These are phyloP conservation scores for Aspergillus ruber DNA, from an alignment of 2,329 filamentous ascomycete species.

Conservation along the genomic window DNA sequence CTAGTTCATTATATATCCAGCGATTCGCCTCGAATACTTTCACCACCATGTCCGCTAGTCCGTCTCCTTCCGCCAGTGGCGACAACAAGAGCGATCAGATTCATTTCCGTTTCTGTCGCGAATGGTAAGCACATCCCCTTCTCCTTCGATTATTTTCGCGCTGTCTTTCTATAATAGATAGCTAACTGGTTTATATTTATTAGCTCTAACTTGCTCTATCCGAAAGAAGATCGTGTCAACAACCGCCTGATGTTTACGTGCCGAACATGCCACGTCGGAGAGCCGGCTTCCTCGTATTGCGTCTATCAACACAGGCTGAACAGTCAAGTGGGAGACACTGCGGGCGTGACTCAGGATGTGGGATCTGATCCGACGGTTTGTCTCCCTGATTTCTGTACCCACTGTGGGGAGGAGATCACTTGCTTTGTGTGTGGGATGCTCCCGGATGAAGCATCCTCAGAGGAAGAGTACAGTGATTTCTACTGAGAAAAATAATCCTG, in stretches of 20 bases:
- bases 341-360: constrained; percentile 95
- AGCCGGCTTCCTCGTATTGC: constrained; percentile 78
- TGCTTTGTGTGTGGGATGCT: constrained; percentile 48
- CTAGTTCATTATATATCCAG: background rate
- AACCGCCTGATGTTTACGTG: constrained; percentile 91
- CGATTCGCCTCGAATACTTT: background rate
- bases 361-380: constrained; percentile 97
- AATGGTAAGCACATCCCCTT: constrained; percentile 57
- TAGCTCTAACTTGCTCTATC: constrained; percentile 94
- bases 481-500: constrained; percentile 2
- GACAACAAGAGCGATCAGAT: constrained; percentile 62
- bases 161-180: background rate
- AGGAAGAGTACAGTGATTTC: constrained; percentile 13
- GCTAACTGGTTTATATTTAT: constrained; percentile 14
- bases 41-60: constrained; percentile 36
- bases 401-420: constrained; percentile 53
- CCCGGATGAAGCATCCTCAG: constrained; percentile 8
- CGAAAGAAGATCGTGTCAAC: constrained; percentile 81
- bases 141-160: background rate
- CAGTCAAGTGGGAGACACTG: constrained; percentile 86
- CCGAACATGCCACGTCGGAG: constrained; percentile 88
- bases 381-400: constrained; percentile 53
- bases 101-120: constrained; percentile 94
- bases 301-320: constrained; percentile 94
- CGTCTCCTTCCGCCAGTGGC: constrained; percentile 34